Evolutionary conservation across 129 eudicot species (phyloP), one percentile per base, ranked within the genome.

Genomic region (Erigeron canadensis): DNA sequence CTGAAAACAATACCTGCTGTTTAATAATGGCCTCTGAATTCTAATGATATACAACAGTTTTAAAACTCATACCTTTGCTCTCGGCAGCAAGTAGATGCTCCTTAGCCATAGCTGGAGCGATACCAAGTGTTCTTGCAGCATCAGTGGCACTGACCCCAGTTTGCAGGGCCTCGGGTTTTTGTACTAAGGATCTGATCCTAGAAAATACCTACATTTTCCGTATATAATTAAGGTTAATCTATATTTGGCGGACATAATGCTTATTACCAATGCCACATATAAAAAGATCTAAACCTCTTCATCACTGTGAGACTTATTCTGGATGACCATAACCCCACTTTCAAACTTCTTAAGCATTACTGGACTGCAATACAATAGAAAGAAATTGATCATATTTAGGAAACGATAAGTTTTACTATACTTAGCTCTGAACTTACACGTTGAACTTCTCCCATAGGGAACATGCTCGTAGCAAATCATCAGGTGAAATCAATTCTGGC

Each of bases 41-140:
- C 4, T 8, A 63, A 42, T 12, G 10, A 15, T 46, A 16, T 43
- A 0, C 5, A 28, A 60, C 6, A 60, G 5, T 23, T 58, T 16
- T 18, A 1, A 54, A 72, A 64, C n/a, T 34, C n/a, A 38, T 79
- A 85, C 98, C 97, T 90, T 86, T 95, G 78, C 86, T 82, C 81
- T 95, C 99, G 63, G 99, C 99, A 69, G 86, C 82, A 48, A 95
- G 88, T 60, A 95, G 89, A 84, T 95, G 94, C 74, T 95, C 99
- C 67, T 95, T 95, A 19, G 99, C 99, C 96, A 95, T 88, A 56
- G 96, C 99, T 41, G 99, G 99, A 69, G 99, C 97, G 72, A 95
- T 86, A 43, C 99, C 99, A 43, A 95, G 84, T 62, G 90, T 86
- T 78, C 86, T 90, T 61, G 99, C 97, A 80, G 99, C 99, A 83